Base-by-base conservation (phyloP, 78 protist species). In the Bigelowiella natans region DNA sequence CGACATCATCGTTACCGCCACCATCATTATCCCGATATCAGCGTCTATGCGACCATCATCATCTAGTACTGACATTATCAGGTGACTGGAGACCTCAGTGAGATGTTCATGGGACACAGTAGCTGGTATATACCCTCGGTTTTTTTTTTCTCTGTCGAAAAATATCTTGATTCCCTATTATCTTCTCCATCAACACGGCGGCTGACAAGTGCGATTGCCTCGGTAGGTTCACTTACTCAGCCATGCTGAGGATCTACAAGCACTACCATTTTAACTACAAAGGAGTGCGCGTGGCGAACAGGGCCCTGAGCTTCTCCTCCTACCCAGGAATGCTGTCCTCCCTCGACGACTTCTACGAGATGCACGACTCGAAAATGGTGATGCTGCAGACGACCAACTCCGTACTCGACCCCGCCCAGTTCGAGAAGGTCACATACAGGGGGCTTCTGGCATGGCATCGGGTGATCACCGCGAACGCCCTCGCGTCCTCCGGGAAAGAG, bases 291-390 rank as follows among this genome's bases (percentile, higher is more conserved):
- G n/a, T n/a, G n/a, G n/a, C n/a, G n/a, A n/a, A n/a, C n/a, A n/a
- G n/a, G n/a, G n/a, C n/a, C n/a, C n/a, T n/a, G n/a, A n/a, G n/a
- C n/a, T n/a, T n/a, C n/a, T n/a, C n/a, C n/a, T n/a, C n/a, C n/a
- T n/a, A n/a, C n/a, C n/a, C n/a, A n/a, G 18, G 73, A 51, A 51
- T 51, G 73, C 7, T 51, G 18, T 51, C 73, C 73, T 51, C 73
- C 90, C 37, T 88, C 64, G 91, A 89, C 11, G 91, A 89, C 88
- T 89, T 89, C 89, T 89, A 83, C 64, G 73, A 31, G 84, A 64
- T 36, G 85, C 73, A 51, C 18, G 85, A 64, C 18, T 36, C 89
- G 31, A 18, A 82, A 29, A 2, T 89, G 90, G 88, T 11, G 26
- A 39, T 89, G 82, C 28, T 89, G 39, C 82, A 89, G 88, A 89